Percentiles rank a stretch among this genome's conserved stretches.
Evolutionary conservation across 768 basidiomycete genomes (phyloP).

Genomic region (Hypholoma fasciculare): DNA sequence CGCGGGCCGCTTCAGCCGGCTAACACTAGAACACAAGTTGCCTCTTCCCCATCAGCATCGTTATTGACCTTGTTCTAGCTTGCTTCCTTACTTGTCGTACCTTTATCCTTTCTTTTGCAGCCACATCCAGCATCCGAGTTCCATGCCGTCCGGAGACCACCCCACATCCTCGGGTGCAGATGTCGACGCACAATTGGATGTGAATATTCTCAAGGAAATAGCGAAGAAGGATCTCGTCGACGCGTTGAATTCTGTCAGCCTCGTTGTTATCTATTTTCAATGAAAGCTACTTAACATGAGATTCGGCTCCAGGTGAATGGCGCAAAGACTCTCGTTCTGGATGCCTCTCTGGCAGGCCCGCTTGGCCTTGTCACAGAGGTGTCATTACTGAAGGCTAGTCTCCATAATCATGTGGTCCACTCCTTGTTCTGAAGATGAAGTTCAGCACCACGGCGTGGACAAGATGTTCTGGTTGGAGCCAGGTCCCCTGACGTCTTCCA

Average conservation of each 20-base stretch:
- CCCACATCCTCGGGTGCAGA: constrained; percentile 26
- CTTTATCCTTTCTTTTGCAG: neutral
- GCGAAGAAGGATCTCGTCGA: constrained; percentile 82
- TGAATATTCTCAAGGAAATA: constrained; percentile 71
- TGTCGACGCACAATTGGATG: constrained; percentile 46
- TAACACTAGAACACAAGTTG: too few species aligned
- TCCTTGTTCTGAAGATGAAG: neutral
- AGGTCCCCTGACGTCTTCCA: constrained; percentile 79
- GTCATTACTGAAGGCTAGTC: constrained; percentile 78
- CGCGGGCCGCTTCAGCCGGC: neutral
- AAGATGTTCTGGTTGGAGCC: constrained; percentile 99
- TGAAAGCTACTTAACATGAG: constrained; percentile 8
- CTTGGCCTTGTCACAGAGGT: constrained; percentile 96
- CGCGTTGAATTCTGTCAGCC: constrained; percentile 75
- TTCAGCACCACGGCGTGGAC: constrained; percentile 95
- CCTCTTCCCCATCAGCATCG: too few species aligned
- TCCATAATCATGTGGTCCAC: neutral
- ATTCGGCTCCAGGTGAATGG: constrained; percentile 69
- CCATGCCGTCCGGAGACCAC: constrained; percentile 37
- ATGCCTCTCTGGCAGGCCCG: constrained; percentile 84
- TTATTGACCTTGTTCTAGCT: neutral
- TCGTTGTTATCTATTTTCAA: constrained; percentile 1
- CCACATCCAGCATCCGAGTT: neutral
- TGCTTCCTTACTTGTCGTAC: neutral
- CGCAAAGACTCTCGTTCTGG: constrained; percentile 95